A percentile compares a stretch with the other conserved stretches of the same genome.
Evolutionary conservation across 225 moss, liverwort and hornwort species (phyloP).

Genomic region (Physcomitrellopsis africana): DNA sequence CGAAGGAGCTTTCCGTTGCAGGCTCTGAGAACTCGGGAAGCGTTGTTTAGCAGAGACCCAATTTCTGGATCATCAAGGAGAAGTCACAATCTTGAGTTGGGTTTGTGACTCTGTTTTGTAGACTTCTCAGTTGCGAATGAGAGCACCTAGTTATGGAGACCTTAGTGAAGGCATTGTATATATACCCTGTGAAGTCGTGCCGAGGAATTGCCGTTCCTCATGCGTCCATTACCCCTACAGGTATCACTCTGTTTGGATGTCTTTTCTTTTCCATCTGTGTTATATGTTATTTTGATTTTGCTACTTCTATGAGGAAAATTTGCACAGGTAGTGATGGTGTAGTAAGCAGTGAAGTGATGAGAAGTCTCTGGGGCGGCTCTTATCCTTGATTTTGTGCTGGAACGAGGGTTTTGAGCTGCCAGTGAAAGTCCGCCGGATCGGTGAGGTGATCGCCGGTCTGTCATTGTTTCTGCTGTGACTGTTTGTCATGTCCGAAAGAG

Average conservation of each 20-base stretch:
- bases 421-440: too few relatives aligned
- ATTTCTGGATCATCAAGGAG: background rate
- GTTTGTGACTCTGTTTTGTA: too few relatives aligned
- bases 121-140: too few relatives aligned
- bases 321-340: background rate
- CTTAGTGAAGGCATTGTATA: constrained; percentile 63
- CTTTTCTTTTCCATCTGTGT: background rate
- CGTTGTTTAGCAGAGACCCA: too few relatives aligned
- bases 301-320: background rate
- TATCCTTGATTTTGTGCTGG: background rate
- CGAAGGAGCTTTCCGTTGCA: too few relatives aligned
- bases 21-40: too few relatives aligned
- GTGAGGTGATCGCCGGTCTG: too few relatives aligned
- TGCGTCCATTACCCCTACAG: constrained; percentile 60
- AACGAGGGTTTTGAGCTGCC: background rate
- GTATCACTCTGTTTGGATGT: constrained; percentile 11
- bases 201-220: constrained; percentile 62
- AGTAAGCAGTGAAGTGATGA: background rate
- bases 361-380: background rate
- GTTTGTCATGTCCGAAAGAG: too few relatives aligned
- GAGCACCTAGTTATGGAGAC: background rate
- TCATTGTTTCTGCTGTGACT: too few relatives aligned
- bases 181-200: constrained; percentile 92
- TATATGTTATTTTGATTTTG: background rate
- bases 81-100: too few relatives aligned